A percentile compares a stretch with the other conserved stretches of the same genome.
Conservation (phyloP, 192 early-diverging fungal genomes). For the Diversispora epigaea region DNA sequence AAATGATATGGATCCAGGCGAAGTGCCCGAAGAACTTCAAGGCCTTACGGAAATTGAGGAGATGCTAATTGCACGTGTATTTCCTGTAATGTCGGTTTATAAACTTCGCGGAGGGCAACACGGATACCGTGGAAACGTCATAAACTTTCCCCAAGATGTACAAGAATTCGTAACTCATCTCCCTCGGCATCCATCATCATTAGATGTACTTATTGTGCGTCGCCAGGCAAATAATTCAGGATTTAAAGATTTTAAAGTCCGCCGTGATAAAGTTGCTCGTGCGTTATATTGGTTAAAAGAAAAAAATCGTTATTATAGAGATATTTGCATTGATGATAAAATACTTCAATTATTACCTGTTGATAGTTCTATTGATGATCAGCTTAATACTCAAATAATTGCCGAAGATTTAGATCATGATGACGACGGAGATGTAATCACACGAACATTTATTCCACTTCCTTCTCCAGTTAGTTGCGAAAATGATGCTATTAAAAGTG, state of each 20-base stretch:
- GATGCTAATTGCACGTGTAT: not conserved
- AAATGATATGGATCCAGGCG: slow-evolving; percentile 7
- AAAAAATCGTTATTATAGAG: too few relatives aligned
- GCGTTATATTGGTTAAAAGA: too few relatives aligned
- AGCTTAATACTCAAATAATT: too few relatives aligned
- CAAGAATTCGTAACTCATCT: too few relatives aligned
- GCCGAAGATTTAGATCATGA: too few relatives aligned
- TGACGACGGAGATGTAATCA: too few relatives aligned
- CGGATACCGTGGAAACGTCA: not conserved
- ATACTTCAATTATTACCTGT: too few relatives aligned
- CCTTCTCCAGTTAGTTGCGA: too few relatives aligned
- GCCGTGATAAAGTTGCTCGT: not conserved
- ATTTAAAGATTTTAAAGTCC: not conserved
- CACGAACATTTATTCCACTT: too few relatives aligned
- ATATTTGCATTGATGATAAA: too few relatives aligned
- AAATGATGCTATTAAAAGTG: too few relatives aligned
- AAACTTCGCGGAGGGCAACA: not conserved
- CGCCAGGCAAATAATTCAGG: not conserved
- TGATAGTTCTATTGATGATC: too few relatives aligned
- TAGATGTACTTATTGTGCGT: not conserved
- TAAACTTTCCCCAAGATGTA: slow-evolving; percentile 10
- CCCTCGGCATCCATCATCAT: not conserved
- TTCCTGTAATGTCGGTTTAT: slow-evolving; percentile 4
- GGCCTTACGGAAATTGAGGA: not conserved
- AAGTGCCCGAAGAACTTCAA: not conserved